Percentiles rank a stretch among this genome's conserved stretches.
These are phyloP conservation scores for Zea luxurians DNA, from an alignment of 176 grass and related monocot species.

Conservation along the genomic window DNA sequence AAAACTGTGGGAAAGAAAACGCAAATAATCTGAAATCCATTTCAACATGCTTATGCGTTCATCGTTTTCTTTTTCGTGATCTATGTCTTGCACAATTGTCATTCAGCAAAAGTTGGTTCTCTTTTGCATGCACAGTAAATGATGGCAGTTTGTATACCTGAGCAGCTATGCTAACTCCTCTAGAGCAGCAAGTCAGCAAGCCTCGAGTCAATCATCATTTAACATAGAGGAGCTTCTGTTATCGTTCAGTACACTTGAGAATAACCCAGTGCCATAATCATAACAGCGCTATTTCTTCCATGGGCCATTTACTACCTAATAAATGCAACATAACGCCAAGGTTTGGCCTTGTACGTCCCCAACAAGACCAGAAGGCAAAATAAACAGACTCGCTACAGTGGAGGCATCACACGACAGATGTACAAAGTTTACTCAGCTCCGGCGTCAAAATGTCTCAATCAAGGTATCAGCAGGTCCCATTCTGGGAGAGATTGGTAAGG, in stretches of 20 bases:
- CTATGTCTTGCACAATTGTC: neutral
- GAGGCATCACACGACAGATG: conserved; percentile 37
- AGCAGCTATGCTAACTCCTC: conserved; percentile 19
- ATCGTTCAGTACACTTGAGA: neutral
- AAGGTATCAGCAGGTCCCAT: conserved; percentile 35
- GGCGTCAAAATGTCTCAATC: conserved; percentile 49
- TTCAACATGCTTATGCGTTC: neutral
- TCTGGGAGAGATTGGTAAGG: conserved; percentile 26
- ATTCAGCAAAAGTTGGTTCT: neutral
- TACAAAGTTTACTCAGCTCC: conserved; percentile 24
- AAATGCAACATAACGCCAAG: conserved; percentile 13
- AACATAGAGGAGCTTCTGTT: neutral
- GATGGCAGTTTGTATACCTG: neutral
- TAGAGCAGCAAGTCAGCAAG: neutral
- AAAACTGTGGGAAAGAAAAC: neutral
- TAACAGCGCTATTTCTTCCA: conserved; percentile 24
- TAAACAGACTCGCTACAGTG: conserved; percentile 35
- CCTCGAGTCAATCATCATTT: neutral
- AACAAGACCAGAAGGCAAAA: conserved; percentile 34
- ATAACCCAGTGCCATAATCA: conserved; percentile 6
- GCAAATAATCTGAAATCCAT: neutral
- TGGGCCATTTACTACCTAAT: conserved; percentile 27
- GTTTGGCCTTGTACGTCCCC: conserved; percentile 44
- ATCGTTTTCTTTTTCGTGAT: neutral
- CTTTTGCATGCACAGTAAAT: neutral